Conservation (phyloP, 768 basidiomycete genomes). For the Naganishia kalamii region DNA sequence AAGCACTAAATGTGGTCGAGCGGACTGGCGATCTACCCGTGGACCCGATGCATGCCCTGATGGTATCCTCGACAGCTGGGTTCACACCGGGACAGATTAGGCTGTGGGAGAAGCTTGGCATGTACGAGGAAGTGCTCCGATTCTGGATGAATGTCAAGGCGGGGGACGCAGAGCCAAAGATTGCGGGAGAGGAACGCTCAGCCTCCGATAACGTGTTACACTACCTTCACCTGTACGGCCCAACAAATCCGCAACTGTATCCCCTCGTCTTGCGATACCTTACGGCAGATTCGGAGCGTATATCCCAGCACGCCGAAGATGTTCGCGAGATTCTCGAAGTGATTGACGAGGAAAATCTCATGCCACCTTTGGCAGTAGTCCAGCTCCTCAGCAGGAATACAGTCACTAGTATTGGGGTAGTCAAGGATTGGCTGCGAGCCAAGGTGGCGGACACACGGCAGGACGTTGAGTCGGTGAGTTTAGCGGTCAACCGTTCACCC, state of each 20-base stretch:
- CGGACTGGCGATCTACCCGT: slow-evolving; percentile 57
- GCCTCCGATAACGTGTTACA: slow-evolving; percentile 60
- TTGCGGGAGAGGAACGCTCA: slow-evolving; percentile 15
- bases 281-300: slow-evolving; percentile 68
- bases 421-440: slow-evolving; percentile 81
- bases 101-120: slow-evolving; percentile 86
- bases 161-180: slow-evolving; percentile 46
- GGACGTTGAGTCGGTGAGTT: slow-evolving; percentile 72
- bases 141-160: slow-evolving; percentile 70
- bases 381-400: slow-evolving; percentile 81
- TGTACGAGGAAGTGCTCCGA: slow-evolving; percentile 90
- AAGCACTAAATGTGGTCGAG: slow-evolving; percentile 67
- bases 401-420: slow-evolving; percentile 81
- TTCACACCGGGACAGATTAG: slow-evolving; percentile 81
- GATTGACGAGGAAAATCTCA: slow-evolving; percentile 72
- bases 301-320: slow-evolving; percentile 65
- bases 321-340: slow-evolving; percentile 64
- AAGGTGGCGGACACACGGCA: slow-evolving; percentile 66
- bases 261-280: slow-evolving; percentile 82
- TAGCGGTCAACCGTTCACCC: too few species aligned
- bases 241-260: slow-evolving; percentile 66
- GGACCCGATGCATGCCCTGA: slow-evolving; percentile 86
- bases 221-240: slow-evolving; percentile 69
- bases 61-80: slow-evolving; percentile 76
- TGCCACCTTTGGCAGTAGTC: slow-evolving; percentile 83